Base-by-base conservation (phyloP, 78 protist species). In the Dictyostelium capitatum region DNA sequence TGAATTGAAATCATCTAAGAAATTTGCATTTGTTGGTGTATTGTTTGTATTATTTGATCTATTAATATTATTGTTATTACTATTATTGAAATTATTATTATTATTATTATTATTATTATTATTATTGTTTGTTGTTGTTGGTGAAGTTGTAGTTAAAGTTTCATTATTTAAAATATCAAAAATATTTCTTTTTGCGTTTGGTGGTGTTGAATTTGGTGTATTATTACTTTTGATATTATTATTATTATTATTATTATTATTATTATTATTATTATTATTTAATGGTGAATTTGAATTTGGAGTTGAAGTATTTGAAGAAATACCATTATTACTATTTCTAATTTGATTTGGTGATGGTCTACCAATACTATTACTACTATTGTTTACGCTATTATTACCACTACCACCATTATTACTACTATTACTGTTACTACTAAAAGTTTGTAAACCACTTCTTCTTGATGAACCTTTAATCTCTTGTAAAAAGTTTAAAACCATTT, bases 401-500 rank as follows among this genome's bases (percentile, higher is more conserved):
- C 11, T 28, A 51, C n/a, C n/a, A n/a, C n/a, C n/a, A 64, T 28
- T 64, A 28, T 11, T 30, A 30, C 37, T 30, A 65, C 14, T 65
- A 65, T 30, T 30, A 14, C 17, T 14, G 14, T 32, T 67, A 32
- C 43, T 65, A 30, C 51, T 28, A 53, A 28, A 67, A 25, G 75
- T 57, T 43, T 57, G 51, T 28, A 82, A 43, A 30, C 89, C 51
- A 37, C 43, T 37, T 51, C 74, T 72, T 59, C 84, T 59, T 53
- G n/a, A 14, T 9, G 67, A 41, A 48, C 84, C 83, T 54, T 64
- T 46, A 30, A 82, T 54, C 15, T 67, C 79, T 11, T 74, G 56
- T n/a, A 91, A 46, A 23, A 32, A 25, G 2, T 65, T 14, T 17
- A 82, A 65, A 17, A 92, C 82, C 50, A 73, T 82, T 23, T 32